phyloP scores from a whole-genome alignment of 2,329 filamentous ascomycete genomes.

The Exophiala lecanii-corni region DNA sequence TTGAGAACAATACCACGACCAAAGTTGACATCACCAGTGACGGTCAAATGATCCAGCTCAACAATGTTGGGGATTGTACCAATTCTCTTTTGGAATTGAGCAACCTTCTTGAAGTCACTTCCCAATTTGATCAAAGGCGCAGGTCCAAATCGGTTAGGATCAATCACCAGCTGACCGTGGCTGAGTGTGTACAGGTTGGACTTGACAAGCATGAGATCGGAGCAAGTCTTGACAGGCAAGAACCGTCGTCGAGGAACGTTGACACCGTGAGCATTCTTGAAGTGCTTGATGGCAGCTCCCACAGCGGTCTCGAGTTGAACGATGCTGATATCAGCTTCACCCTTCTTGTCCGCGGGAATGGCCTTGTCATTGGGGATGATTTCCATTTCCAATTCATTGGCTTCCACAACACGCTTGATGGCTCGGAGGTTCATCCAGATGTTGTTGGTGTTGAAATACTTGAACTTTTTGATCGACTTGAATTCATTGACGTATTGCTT shows the following conservation, averaged over 20 bases:
- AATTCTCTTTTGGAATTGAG: slow-evolving; percentile 57
- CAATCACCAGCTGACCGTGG: slow-evolving; percentile 97
- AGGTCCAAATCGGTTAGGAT: slow-evolving; percentile 91
- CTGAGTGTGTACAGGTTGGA: slow-evolving; percentile 98
- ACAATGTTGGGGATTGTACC: slow-evolving; percentile 48
- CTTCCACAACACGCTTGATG: slow-evolving; percentile 97
- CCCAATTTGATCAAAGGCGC: slow-evolving; percentile 98
- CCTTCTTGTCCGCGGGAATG: slow-evolving; percentile 98
- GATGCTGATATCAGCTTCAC: slow-evolving; percentile 95
- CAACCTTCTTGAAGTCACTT: slow-evolving; percentile 99
- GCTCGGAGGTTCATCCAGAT: slow-evolving; percentile 99
- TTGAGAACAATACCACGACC: slow-evolving; percentile 93
- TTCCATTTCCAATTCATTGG: slow-evolving; percentile 97
- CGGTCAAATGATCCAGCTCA: slow-evolving; percentile 72
- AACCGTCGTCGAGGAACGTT: slow-evolving; percentile 97
- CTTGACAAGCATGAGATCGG: slow-evolving; percentile 98
- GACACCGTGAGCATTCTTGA: slow-evolving; percentile 97
- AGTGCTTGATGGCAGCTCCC: slow-evolving; percentile 96
- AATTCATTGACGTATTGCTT: slow-evolving; percentile 99
- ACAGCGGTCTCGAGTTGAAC: slow-evolving; percentile 98
- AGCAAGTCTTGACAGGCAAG: slow-evolving; percentile 99
- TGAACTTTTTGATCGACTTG: slow-evolving; percentile 99
- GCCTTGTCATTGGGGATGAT: slow-evolving; percentile 99
- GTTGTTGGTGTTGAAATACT: slow-evolving; percentile 99
- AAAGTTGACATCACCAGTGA: slow-evolving; percentile 95